phyloP scores from a whole-genome alignment of 179 eudicot species.

The Spinacia oleracea region DNA sequence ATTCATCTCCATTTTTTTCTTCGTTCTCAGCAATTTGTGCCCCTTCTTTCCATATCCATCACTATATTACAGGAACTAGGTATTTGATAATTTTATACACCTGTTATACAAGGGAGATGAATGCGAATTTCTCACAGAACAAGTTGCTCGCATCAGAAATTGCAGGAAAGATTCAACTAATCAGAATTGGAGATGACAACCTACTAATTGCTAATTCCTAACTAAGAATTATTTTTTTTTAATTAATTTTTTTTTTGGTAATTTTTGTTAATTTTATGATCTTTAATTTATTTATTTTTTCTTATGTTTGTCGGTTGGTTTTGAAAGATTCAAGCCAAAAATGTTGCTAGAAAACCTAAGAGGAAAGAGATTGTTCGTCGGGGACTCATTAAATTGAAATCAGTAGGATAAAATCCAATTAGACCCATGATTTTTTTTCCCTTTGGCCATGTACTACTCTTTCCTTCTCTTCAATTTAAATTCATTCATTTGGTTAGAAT shows the following conservation, averaged over 20 bases:
- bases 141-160: conserved; percentile 85
- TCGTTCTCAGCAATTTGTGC: no score
- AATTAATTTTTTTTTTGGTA: no score
- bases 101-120: conserved; percentile 74
- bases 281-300: not conserved
- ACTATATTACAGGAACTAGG: conserved; percentile 86
- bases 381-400: conserved; percentile 89
- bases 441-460: no score
- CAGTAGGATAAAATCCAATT: no score
- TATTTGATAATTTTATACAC: conserved; percentile 64
- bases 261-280: not conserved
- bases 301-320: not conserved
- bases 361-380: conserved; percentile 92
- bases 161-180: conserved; percentile 71
- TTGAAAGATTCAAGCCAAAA: conserved; percentile 64
- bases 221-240: conserved; percentile 43
- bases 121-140: conserved; percentile 77
- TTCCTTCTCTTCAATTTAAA: no score
- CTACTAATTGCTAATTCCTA: conserved; percentile 83
- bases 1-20: no score
- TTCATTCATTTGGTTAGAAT: no score
- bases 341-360: conserved; percentile 79
- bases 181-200: conserved; percentile 96
- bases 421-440: no score
- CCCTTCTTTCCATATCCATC: no score